Evolutionary conservation across 139 green algal genomes (phyloP).

Genomic region (Ostreobium quekettii): DNA sequence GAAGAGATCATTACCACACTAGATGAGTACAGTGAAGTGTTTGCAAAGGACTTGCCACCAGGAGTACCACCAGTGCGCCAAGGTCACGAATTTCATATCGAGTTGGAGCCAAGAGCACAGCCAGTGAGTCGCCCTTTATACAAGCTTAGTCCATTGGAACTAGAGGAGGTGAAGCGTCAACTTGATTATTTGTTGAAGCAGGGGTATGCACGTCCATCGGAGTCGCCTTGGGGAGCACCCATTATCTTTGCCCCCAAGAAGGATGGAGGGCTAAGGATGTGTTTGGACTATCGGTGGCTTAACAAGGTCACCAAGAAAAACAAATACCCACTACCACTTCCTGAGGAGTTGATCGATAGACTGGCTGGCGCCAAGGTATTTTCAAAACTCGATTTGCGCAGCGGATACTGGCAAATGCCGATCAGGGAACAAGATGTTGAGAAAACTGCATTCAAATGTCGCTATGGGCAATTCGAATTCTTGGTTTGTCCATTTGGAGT

Average conservation of each 20-base stretch:
- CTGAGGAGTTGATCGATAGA: constrained; percentile 42
- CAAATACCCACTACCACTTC: constrained; percentile 34
- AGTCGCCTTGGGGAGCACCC: constrained; percentile 36
- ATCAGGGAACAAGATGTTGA: constrained; percentile 20
- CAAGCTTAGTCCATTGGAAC: background rate
- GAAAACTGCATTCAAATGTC: constrained; percentile 26
- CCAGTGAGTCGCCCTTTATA: background rate
- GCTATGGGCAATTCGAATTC: constrained; percentile 32
- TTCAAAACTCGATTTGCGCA: constrained; percentile 17
- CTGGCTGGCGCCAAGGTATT: constrained; percentile 23
- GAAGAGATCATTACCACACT: too few species aligned
- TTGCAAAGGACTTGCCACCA: constrained; percentile 11
- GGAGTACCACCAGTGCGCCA: background rate
- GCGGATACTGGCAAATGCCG: constrained; percentile 18
- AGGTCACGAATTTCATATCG: constrained; percentile 9
- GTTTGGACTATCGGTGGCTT: constrained; percentile 43
- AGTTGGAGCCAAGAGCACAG: background rate
- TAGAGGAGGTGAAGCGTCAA: constrained; percentile 14
- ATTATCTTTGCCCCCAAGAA: constrained; percentile 55
- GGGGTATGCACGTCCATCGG: constrained; percentile 21
- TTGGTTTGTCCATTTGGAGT: constrained; percentile 32
- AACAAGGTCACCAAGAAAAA: constrained; percentile 48
- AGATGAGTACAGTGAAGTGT: constrained; percentile 6
- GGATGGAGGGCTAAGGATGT: constrained; percentile 41
- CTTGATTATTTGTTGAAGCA: constrained; percentile 20